Percentiles rank a stretch among this genome's conserved stretches.
Conservation (phyloP, 2,329 filamentous ascomycete species). For the Fusarium sp. region DNA sequence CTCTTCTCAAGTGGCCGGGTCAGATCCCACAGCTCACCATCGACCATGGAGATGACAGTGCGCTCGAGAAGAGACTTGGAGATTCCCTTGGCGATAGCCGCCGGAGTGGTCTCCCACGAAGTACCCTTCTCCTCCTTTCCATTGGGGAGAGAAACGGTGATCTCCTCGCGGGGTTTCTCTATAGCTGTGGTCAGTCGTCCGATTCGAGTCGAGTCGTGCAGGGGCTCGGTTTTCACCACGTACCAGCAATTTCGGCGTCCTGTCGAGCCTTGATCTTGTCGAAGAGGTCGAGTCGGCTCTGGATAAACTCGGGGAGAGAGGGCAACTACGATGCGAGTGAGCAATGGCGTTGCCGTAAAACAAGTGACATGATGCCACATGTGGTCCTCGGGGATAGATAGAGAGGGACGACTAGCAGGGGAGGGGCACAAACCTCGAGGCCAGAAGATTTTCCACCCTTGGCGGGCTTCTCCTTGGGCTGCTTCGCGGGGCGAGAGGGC, state of each 20-base stretch:
- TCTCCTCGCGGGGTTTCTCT: conserved; percentile 79
- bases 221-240: conserved; percentile 37
- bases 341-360: conserved; percentile 25
- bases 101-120: conserved; percentile 93
- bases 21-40: conserved; percentile 92
- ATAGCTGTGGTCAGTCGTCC: conserved; percentile 55
- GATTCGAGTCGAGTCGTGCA: conserved; percentile 14
- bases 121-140: conserved; percentile 81
- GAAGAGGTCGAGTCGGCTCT: conserved; percentile 89
- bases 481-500: conserved; percentile 56
- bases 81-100: conserved; percentile 82
- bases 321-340: conserved; percentile 52
- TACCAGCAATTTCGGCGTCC: conserved; percentile 78
- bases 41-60: conserved; percentile 88
- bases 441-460: conserved; percentile 74
- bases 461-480: conserved; percentile 56
- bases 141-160: conserved; percentile 81
- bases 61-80: conserved; percentile 89
- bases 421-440: conserved; percentile 60
- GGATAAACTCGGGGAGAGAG: conserved; percentile 80
- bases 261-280: conserved; percentile 89
- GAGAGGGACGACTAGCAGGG: conserved; percentile 6
- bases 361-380: conserved; percentile 11
- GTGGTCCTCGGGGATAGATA: neutral
- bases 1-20: conserved; percentile 90